phyloP scores from a whole-genome alignment of 352 stramenopile genomes.

The Phytophthora agathidicida region DNA sequence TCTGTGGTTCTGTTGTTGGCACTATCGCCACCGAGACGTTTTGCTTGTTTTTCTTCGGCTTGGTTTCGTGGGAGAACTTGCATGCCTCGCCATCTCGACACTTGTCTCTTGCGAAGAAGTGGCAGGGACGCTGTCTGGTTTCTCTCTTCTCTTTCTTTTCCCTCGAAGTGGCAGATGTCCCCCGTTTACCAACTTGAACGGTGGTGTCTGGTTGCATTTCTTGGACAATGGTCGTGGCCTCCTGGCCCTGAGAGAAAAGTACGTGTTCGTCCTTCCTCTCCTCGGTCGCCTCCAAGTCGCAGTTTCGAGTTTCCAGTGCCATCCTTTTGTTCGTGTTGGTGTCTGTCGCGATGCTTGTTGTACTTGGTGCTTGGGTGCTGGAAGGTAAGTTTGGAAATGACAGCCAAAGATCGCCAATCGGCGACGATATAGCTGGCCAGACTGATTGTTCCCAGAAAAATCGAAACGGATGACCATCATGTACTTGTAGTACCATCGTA shows the following conservation, averaged over 20 bases:
- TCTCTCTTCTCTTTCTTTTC: slow-evolving; percentile 15
- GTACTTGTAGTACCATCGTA: too few relatives aligned
- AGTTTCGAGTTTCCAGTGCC: slow-evolving; percentile 54
- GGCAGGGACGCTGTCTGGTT: slow-evolving; percentile 34
- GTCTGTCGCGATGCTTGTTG: slow-evolving; percentile 12
- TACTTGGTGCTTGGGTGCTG: slow-evolving; percentile 2
- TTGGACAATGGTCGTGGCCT: slow-evolving; percentile 27
- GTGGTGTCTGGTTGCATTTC: too few relatives aligned
- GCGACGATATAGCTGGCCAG: neutral
- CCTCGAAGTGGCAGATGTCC: neutral
- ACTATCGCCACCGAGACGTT: neutral
- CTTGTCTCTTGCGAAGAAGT: slow-evolving; percentile 50
- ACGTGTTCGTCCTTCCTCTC: slow-evolving; percentile 5
- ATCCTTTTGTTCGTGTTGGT: slow-evolving; percentile 46
- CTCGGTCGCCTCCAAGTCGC: slow-evolving; percentile 38
- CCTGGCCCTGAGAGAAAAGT: slow-evolving; percentile 54
- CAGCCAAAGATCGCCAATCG: too few relatives aligned
- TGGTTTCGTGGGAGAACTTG: slow-evolving; percentile 46
- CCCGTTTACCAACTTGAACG: neutral
- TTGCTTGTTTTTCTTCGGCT: slow-evolving; percentile 5
- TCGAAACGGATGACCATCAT: too few relatives aligned
- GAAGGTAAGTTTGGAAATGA: slow-evolving; percentile 3
- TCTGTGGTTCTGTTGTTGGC: neutral
- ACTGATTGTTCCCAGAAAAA: slow-evolving; percentile 21
- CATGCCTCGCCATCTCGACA: slow-evolving; percentile 57